Evolutionary conservation across 495 filamentous ascomycete genomes (phyloP), one percentile per base, ranked within the genome.

Genomic region (Amniculicola lignicola): DNA sequence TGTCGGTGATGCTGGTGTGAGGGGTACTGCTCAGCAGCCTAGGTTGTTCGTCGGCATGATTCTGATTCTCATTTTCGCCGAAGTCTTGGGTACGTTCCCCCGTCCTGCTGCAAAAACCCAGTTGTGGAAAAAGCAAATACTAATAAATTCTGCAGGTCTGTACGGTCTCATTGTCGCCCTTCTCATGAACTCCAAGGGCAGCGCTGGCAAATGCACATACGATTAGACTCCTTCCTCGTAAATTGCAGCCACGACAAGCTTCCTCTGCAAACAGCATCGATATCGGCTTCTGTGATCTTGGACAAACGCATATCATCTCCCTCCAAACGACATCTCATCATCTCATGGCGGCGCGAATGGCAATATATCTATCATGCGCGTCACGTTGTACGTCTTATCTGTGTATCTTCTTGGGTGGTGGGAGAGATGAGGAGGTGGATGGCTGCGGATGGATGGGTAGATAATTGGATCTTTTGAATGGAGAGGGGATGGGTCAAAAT

Each of bases 31-130:
- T 59, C 93, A 98, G 72, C 93, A 98, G 74, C 94, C 93, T 41
- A 81, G 91, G 67, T 83, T 98, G 48, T 98, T 96, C 78, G 93
- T 98, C 74, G 93, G 93, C 79, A 98, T 98, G 93, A 97, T 98
- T 78, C 77, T 98, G 68, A 98, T 98, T 79, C 90, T 98, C 79
- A 98, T 98, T 95, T 98, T 98, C 79, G 93, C 94, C 68, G 93
- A 97, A 95, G 93, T 97, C 61, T 75, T 98, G 83, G 93, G 90
- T 90, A 76, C 61, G 84, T 77, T 38, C 36, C 28, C 14, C 12
- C 29, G 40, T 38, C 28, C 65, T 49, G 60, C n/a, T n/a, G n/a
- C n/a, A n/a, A n/a, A n/a, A n/a, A n/a, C n/a, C n/a, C n/a, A 48
- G 14, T 49, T 24, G 35, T 29, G 28, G 27, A 50, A 24, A 36